Evolutionary conservation across 768 basidiomycete species (phyloP).

Genomic region (Neoboletus brunneissimus): DNA sequence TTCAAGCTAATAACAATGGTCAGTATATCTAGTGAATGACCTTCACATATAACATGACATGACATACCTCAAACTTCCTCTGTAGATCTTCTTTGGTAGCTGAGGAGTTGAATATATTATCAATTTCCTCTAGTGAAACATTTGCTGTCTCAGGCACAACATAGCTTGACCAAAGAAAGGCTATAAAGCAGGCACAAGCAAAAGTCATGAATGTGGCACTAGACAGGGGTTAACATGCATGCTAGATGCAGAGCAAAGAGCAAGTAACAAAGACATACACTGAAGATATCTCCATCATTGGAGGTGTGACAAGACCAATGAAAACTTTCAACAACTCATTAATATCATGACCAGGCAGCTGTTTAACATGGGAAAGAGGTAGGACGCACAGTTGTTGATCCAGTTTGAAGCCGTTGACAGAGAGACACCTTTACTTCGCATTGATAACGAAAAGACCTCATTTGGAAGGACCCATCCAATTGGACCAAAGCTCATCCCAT

Average conservation of each 20-base stretch:
- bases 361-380: neutral
- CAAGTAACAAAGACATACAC: constrained; percentile 37
- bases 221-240: neutral
- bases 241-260: neutral
- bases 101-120: constrained; percentile 60
- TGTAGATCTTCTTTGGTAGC: constrained; percentile 53
- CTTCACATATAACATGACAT: neutral
- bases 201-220: constrained; percentile 73
- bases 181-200: constrained; percentile 58
- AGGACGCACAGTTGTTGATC: constrained; percentile 69
- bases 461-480: constrained; percentile 82
- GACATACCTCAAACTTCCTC: constrained; percentile 49
- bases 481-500: constrained; percentile 76
- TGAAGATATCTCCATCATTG: constrained; percentile 58
- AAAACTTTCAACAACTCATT: constrained; percentile 46
- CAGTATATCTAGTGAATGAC: neutral
- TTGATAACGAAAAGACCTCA: constrained; percentile 78
- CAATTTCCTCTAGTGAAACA: constrained; percentile 73
- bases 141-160: constrained; percentile 76
- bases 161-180: constrained; percentile 69
- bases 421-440: constrained; percentile 80
- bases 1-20: constrained; percentile 47
- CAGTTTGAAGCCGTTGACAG: constrained; percentile 85
- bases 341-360: neutral
- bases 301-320: constrained; percentile 71